Percentiles rank a stretch among this genome's conserved stretches.
Conservation (phyloP, 1,284 basidiomycete genomes). For the Malassezia slooffiae region DNA sequence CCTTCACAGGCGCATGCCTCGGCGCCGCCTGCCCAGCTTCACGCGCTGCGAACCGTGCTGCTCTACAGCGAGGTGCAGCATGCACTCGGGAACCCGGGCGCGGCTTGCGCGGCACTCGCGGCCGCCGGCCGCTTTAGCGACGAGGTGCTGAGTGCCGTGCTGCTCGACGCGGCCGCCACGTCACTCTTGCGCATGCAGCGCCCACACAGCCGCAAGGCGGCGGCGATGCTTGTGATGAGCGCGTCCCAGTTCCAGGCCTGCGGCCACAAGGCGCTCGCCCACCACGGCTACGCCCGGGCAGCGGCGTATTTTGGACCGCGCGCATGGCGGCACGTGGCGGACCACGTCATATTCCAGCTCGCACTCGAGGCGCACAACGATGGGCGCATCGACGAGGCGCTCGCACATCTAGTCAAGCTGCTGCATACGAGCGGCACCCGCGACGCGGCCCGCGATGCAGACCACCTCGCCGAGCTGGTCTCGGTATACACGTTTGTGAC, state of each 20-base stretch:
- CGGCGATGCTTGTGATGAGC: slow-evolving; percentile 50
- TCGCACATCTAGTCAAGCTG: slow-evolving; percentile 48
- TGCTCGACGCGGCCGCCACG: slow-evolving; percentile 52
- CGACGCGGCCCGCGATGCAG: slow-evolving; percentile 40
- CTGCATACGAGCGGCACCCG: slow-evolving; percentile 18
- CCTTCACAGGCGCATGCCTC: slow-evolving; percentile 34
- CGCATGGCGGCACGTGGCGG: slow-evolving; percentile 49
- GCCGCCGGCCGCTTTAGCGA: slow-evolving; percentile 41
- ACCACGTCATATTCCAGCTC: slow-evolving; percentile 51
- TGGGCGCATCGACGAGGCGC: slow-evolving; percentile 49
- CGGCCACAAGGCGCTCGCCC: slow-evolving; percentile 47
- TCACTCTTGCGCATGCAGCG: slow-evolving; percentile 45
- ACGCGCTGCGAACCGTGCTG: slow-evolving; percentile 28
- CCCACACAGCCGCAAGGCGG: slow-evolving; percentile 48
- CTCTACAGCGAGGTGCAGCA: slow-evolving; percentile 36
- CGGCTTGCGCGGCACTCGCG: slow-evolving; percentile 25
- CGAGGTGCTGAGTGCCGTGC: slow-evolving; percentile 51
- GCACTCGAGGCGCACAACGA: slow-evolving; percentile 52
- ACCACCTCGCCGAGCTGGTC: slow-evolving; percentile 49
- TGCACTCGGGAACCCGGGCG: slow-evolving; percentile 16
- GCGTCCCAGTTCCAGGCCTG: slow-evolving; percentile 52
- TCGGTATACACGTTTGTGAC: slow-evolving; percentile 49
- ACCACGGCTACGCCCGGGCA: slow-evolving; percentile 25
- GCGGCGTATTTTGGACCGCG: slow-evolving; percentile 20
- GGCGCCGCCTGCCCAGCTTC: slow-evolving; percentile 10